Evolutionary conservation across 179 eudicot genomes (phyloP).

Genomic region (Vitellaria paradoxa): DNA sequence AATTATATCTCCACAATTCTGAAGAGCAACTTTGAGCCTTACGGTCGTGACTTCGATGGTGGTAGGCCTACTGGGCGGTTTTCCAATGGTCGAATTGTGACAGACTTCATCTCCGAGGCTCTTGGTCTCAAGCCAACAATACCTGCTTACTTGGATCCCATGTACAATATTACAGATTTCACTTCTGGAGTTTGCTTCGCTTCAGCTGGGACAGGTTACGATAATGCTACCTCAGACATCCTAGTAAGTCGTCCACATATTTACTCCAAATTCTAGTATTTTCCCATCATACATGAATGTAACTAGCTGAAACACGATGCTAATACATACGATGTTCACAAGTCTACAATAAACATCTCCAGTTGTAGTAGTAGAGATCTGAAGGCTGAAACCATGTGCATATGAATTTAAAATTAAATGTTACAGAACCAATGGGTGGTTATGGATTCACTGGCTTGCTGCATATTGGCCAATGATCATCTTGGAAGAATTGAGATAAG

Average conservation of each 20-base stretch:
- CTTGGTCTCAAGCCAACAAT: constrained; percentile 47
- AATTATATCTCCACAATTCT: constrained; percentile 42
- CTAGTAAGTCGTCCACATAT: constrained; percentile 37
- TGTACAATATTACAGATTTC: constrained; percentile 42
- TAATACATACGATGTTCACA: too few species aligned
- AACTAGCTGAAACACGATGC: too few species aligned
- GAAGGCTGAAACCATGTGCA: too few species aligned
- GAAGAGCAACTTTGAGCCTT: constrained; percentile 58
- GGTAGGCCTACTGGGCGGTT: constrained; percentile 63
- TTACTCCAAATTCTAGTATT: background rate
- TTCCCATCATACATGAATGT: too few species aligned
- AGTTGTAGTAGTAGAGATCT: too few species aligned
- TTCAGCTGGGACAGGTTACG: constrained; percentile 76
- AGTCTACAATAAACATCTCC: too few species aligned
- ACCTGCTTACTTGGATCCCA: constrained; percentile 70
- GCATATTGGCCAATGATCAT: too few species aligned
- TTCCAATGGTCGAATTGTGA: constrained; percentile 55
- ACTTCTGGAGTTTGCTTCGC: constrained; percentile 67
- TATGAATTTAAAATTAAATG: too few species aligned
- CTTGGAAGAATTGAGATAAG: too few species aligned
- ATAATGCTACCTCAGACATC: constrained; percentile 53
- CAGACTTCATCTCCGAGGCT: constrained; percentile 56
- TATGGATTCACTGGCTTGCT: too few species aligned
- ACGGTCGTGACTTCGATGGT: constrained; percentile 56
- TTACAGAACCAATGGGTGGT: too few species aligned